Percentiles rank a stretch among this genome's conserved stretches.
Evolutionary conservation across 768 basidiomycete genomes (phyloP).

Genomic region (Boletales sp.): DNA sequence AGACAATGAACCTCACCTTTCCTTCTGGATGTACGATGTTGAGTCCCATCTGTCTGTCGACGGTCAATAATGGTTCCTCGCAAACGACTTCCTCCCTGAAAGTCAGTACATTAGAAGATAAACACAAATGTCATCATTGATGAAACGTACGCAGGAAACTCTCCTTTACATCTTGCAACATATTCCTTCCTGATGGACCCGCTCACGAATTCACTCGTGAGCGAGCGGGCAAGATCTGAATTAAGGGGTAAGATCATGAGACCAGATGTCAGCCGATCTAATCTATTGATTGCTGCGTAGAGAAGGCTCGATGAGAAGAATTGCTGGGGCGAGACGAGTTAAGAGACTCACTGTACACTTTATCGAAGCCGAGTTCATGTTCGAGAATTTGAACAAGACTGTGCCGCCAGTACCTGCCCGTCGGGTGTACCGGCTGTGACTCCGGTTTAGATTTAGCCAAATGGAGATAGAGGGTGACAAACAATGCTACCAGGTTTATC

Average conservation of each 20-base stretch:
- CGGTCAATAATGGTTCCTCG: slow-evolving; percentile 82
- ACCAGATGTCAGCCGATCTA: slow-evolving; percentile 93
- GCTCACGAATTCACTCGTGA: slow-evolving; percentile 79
- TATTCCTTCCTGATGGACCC: slow-evolving; percentile 90
- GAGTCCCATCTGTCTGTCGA: slow-evolving; percentile 95
- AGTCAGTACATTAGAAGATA: not conserved
- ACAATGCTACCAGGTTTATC: slow-evolving; percentile 98
- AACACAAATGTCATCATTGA: not conserved
- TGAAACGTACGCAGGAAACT: slow-evolving; percentile 77
- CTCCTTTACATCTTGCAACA: slow-evolving; percentile 79
- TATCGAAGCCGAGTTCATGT: slow-evolving; percentile 76
- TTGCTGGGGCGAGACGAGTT: not conserved
- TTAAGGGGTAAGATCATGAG: slow-evolving; percentile 90
- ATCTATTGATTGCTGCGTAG: slow-evolving; percentile 78
- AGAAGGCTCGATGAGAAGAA: not conserved
- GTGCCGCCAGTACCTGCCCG: slow-evolving; percentile 87
- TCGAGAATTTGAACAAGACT: slow-evolving; percentile 85
- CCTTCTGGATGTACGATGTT: slow-evolving; percentile 96
- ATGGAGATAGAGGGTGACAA: slow-evolving; percentile 35
- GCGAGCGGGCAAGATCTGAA: slow-evolving; percentile 57
- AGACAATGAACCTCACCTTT: slow-evolving; percentile 51
- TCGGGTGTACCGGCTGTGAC: slow-evolving; percentile 81
- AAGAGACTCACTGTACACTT: slow-evolving; percentile 71
- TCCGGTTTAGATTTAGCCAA: not conserved
- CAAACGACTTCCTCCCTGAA: slow-evolving; percentile 75